Base-by-base conservation (phyloP, 2,329 filamentous ascomycete genomes). In the Microcyclosporella mali region DNA sequence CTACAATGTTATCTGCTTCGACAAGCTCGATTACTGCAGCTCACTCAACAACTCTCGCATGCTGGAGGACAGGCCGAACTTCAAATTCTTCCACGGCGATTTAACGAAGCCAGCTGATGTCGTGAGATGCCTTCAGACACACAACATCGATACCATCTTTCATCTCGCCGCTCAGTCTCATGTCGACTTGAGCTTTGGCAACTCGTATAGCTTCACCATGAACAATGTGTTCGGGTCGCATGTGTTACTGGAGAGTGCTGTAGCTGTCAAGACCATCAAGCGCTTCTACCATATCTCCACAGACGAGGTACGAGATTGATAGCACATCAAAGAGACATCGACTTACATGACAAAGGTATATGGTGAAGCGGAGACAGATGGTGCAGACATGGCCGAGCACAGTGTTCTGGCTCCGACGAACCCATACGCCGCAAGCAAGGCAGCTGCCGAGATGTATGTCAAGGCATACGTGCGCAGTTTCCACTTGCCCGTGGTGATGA, bases 161-260 rank as follows among this genome's bases (percentile, higher is more conserved):
- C 85, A 90, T 64, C 88, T 92, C 57, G 86, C 86, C 2, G 86
- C 86, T n/a, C 83, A 88, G 66, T 87, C 84, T 6, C 85, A 90
- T 60, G 86, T 92, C 38, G 85, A 90, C 57, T 66, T 88, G 56
- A 87, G 82, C 60, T 92, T 92, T 57, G 83, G 83, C 38, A 88
- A 90, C 66, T 87, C 84, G 8, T 87, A 87, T 62, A 76, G 79
- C 40, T 90, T 90, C 66, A 89, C 84, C 0, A 80, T 82, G 55
- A 88, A 82, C 44, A 92, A 90, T 55, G 85, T 89, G 11, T 83
- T 85, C 52, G 86, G 85, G 33, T 90, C 86, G n/a, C 85, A 90
- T 62, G 83, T 88, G 29, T 73, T 90, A 45, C 70, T 90, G 7
- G 86, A 92, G 65, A 82, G 82, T 57, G 81, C 84, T 37, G 83